A percentile compares a stretch with the other conserved stretches of the same genome.
These are phyloP conservation scores for Aspergillus spinulosporus DNA, from an alignment of 2,329 filamentous ascomycete species.

Conservation along the genomic window DNA sequence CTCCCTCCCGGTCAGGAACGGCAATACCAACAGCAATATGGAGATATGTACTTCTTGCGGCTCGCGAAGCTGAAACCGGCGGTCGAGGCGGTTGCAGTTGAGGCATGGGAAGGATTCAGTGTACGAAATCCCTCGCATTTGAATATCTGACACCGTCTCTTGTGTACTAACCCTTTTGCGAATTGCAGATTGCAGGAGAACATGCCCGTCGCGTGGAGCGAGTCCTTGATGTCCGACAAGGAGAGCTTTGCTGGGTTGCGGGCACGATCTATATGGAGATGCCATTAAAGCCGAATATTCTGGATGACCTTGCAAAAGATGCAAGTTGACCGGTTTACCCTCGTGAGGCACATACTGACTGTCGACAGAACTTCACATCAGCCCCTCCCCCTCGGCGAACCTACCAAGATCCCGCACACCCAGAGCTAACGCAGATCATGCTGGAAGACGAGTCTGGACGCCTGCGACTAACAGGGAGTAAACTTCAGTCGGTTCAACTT, in stretches of 20 bases:
- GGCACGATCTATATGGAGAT: conserved; percentile 98
- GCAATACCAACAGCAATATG: conserved; percentile 92
- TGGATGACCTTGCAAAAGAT: conserved; percentile 93
- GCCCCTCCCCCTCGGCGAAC: conserved; percentile 75
- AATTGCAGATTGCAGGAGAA: conserved; percentile 67
- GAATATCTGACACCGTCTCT: not conserved
- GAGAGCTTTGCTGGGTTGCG: conserved; percentile 90
- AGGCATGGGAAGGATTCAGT: conserved; percentile 74
- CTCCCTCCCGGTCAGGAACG: conserved; percentile 63
- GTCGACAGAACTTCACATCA: conserved; percentile 75
- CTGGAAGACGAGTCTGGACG: conserved; percentile 95
- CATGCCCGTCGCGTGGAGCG: conserved; percentile 74
- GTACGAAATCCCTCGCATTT: conserved; percentile 37
- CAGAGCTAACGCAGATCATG: conserved; percentile 65
- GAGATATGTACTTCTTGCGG: conserved; percentile 95
- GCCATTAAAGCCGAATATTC: conserved; percentile 90
- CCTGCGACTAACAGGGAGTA: conserved; percentile 71
- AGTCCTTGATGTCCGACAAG: conserved; percentile 92
- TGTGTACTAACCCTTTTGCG: not conserved
- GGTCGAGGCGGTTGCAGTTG: conserved; percentile 71
- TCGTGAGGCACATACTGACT: conserved; percentile 15
- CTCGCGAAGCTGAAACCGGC: conserved; percentile 82
- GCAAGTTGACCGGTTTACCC: conserved; percentile 52
- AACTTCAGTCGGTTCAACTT: conserved; percentile 67
- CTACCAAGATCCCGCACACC: conserved; percentile 61